Evolutionary conservation across 352 stramenopile genomes (phyloP).

Genomic region (Aphanomyces astaci): DNA sequence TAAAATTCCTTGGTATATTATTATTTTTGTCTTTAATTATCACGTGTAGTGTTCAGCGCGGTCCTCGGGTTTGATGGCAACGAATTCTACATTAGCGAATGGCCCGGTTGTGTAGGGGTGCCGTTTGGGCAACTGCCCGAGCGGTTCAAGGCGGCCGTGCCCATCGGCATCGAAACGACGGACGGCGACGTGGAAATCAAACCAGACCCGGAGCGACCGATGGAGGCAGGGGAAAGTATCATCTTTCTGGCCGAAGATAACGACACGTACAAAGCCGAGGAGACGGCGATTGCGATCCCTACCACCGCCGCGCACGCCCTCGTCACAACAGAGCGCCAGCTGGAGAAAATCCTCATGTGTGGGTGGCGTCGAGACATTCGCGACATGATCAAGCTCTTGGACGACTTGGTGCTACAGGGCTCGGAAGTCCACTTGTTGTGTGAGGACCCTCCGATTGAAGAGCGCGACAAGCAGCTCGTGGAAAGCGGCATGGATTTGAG

Average conservation of each 20-base stretch:
- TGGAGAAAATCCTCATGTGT: conserved; percentile 79
- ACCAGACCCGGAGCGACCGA: conserved; percentile 29
- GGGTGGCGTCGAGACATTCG: conserved; percentile 84
- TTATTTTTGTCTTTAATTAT: background rate
- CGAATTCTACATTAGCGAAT: conserved; percentile 86
- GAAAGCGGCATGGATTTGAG: conserved; percentile 51
- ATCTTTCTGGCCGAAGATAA: conserved; percentile 83
- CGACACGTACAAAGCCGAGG: conserved; percentile 71
- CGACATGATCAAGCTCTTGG: conserved; percentile 81
- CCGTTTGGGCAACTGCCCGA: conserved; percentile 55
- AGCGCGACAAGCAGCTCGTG: conserved; percentile 58
- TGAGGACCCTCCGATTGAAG: conserved; percentile 42
- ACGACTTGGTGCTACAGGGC: conserved; percentile 51
- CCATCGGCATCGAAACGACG: conserved; percentile 61
- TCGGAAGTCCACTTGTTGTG: conserved; percentile 82
- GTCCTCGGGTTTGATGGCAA: conserved; percentile 79
- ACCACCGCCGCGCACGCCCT: background rate
- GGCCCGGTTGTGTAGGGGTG: conserved; percentile 62
- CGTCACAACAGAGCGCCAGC: background rate
- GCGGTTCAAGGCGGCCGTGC: conserved; percentile 69
- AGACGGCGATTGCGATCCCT: background rate
- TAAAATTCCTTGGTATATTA: background rate
- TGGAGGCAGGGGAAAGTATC: conserved; percentile 60
- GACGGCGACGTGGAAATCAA: conserved; percentile 58
- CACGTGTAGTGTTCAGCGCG: conserved; percentile 26